Conservation (phyloP, 805 yeast species). For the Saccharomycopsis malanga region DNA sequence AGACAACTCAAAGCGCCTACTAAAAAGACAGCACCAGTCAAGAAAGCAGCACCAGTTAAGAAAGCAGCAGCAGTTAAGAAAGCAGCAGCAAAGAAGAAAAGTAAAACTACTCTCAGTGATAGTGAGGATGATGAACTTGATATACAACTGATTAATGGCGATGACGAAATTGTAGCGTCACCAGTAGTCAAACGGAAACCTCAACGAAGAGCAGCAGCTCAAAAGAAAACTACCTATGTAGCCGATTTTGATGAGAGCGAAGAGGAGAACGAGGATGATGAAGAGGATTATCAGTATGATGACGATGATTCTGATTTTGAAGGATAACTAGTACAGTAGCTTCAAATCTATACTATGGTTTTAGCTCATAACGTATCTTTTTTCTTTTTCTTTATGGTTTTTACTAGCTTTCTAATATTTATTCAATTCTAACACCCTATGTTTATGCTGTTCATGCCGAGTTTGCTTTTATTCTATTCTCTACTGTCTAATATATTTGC, state of each 20-base stretch:
- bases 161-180: neutral
- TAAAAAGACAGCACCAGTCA: too few species aligned
- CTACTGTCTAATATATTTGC: too few species aligned
- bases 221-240: conserved; percentile 4
- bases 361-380: too few species aligned
- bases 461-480: too few species aligned
- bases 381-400: too few species aligned
- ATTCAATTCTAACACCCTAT: too few species aligned
- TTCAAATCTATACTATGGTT: too few species aligned
- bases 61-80: conserved; percentile 11
- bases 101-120: neutral
- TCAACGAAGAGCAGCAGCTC: conserved; percentile 10
- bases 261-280: conserved; percentile 9
- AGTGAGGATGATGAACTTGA: conserved; percentile 12
- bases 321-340: too few species aligned
- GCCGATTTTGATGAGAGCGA: conserved; percentile 3
- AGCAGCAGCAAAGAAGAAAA: neutral
- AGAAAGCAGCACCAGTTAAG: conserved; percentile 1
- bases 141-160: too few species aligned
- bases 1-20: neutral
- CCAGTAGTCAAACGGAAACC: conserved; percentile 13
- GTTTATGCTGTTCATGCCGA: too few species aligned
- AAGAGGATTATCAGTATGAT: neutral
- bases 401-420: too few species aligned
- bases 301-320: conserved; percentile 1